These are phyloP conservation scores for Tylopilus sp. DNA, from an alignment of 768 basidiomycete species.

Conservation along the genomic window DNA sequence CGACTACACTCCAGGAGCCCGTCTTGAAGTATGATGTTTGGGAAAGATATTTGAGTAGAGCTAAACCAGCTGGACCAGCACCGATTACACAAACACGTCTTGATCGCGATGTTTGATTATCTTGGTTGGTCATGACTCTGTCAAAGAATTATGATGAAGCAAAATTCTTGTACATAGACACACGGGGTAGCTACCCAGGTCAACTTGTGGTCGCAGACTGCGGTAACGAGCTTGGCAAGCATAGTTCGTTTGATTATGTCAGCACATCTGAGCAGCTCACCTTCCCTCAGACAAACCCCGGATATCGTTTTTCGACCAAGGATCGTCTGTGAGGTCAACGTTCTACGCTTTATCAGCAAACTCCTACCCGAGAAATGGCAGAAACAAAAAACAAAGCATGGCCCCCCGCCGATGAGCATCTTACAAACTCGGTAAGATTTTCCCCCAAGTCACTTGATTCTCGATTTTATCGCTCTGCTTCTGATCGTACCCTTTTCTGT, in stretches of 20 bases:
- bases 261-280: neutral
- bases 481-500: neutral
- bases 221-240: too few species aligned
- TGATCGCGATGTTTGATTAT: conserved; percentile 4
- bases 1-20: conserved; percentile 60
- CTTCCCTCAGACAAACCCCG: too few species aligned
- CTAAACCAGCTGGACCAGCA: conserved; percentile 73
- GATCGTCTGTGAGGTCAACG: conserved; percentile 84
- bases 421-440: conserved; percentile 82
- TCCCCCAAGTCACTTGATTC: neutral
- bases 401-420: conserved; percentile 78
- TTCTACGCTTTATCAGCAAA: conserved; percentile 2
- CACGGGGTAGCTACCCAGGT: too few species aligned
- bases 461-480: neutral
- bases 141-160: too few species aligned
- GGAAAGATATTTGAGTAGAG: conserved; percentile 59
- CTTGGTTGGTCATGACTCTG: conserved; percentile 4
- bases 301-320: conserved; percentile 78
- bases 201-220: too few species aligned
- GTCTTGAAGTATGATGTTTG: conserved; percentile 55
- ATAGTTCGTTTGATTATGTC: conserved; percentile 12
- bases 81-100: conserved; percentile 68
- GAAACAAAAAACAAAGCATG: conserved; percentile 78
- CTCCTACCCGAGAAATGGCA: conserved; percentile 44
- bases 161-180: too few species aligned